phyloP scores from a whole-genome alignment of 345 rosid genomes.

The Diplotaxis tenuifolia region DNA sequence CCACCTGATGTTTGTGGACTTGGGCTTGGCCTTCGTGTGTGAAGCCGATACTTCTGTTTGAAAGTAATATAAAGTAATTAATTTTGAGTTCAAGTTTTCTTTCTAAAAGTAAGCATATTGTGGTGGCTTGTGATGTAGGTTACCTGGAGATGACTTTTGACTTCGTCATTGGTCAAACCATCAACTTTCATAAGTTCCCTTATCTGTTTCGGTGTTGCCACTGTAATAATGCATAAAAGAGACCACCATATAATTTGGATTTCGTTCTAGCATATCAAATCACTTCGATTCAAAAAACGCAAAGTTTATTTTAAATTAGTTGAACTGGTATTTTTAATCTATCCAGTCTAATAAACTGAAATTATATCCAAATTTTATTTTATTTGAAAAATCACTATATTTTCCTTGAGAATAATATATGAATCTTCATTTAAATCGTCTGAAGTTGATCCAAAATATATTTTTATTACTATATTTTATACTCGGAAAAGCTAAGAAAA shows the following conservation, averaged over 20 bases:
- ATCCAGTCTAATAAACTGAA: not conserved
- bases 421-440: not conserved
- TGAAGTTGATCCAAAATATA: not conserved
- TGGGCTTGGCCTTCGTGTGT: conserved; percentile 93
- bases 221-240: conserved; percentile 38
- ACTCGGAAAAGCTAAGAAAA: not conserved
- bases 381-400: no score
- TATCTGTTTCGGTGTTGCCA: conserved; percentile 97
- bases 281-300: not conserved
- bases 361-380: not conserved
- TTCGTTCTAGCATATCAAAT: not conserved
- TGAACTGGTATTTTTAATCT: not conserved
- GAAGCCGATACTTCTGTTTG: conserved; percentile 90
- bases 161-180: conserved; percentile 99
- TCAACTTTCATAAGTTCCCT: conserved; percentile 99
- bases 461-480: not conserved
- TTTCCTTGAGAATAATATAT: not conserved
- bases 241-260: not conserved
- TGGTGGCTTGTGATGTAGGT: conserved; percentile 27
- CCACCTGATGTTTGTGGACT: conserved; percentile 74
- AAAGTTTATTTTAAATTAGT: not conserved
- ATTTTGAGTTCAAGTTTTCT: not conserved
- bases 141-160: conserved; percentile 99
- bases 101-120: conserved; percentile 2
- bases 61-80: not conserved